Conservation (phyloP, 1,284 basidiomycete species). For the Jaminaea rosea region DNA sequence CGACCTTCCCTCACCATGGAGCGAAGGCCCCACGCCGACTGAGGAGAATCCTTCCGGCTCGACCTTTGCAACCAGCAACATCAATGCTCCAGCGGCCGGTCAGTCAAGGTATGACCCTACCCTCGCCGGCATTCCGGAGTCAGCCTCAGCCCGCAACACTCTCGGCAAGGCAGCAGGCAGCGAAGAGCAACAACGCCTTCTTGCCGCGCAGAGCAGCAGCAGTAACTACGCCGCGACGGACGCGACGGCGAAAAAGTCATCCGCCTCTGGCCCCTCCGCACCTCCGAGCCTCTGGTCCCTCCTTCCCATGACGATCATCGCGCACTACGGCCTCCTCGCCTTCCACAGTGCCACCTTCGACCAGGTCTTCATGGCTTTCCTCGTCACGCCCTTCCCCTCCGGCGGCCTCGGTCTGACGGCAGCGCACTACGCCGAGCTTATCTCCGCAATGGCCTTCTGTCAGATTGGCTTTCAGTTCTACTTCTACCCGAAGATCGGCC, state of each 20-base stretch:
- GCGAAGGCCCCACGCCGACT: background rate
- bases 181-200: background rate
- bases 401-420: conserved; percentile 45
- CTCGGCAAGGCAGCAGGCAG: background rate
- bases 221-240: background rate
- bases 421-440: conserved; percentile 45
- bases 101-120: conserved; percentile 25
- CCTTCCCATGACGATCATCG: conserved; percentile 40
- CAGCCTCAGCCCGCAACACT: background rate
- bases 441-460: conserved; percentile 42
- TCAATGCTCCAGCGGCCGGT: background rate
- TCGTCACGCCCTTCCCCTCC: conserved; percentile 40
- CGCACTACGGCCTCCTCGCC: conserved; percentile 41
- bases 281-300: conserved; percentile 19
- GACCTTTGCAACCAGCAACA: too few relatives aligned
- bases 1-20: conserved; percentile 12
- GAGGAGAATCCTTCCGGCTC: background rate
- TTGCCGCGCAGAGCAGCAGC: background rate
- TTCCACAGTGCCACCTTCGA: conserved; percentile 47
- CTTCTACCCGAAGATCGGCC: conserved; percentile 61
- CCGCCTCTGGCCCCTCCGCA: background rate
- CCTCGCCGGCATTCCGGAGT: conserved; percentile 34
- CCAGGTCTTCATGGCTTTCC: conserved; percentile 47
- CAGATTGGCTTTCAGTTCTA: conserved; percentile 39
- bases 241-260: background rate